Base-by-base conservation (phyloP, 257 asterid genomes). In the Nicotiana knightiana region DNA sequence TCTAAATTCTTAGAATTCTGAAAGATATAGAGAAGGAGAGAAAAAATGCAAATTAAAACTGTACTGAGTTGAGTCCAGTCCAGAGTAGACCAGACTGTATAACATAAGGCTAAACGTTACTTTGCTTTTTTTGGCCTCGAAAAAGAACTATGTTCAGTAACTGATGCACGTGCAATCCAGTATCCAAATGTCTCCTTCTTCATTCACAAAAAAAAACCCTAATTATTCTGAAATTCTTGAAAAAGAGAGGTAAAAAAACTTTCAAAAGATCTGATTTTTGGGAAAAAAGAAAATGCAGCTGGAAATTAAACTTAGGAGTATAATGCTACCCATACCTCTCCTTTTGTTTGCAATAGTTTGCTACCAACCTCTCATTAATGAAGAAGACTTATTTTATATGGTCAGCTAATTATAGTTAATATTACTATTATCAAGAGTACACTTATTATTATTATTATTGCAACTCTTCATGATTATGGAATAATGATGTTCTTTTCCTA, bases 111-210 rank as follows among this genome's bases (percentile, higher is more conserved):
- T 43, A 80, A 46, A 80, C 65, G 83, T 80, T 80, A 48, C 65
- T 80, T 83, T 84, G 86, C 76, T 67, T 73, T 73, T 79, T 67
- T 73, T 73, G 75, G 89, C 86, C 90, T 88, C 87, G 90, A 59
- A 84, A 86, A 86, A 26, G 86, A 82, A 81, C 85, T 67, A 18
- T 76, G 28, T 79, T 35, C 76, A 65, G 53, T 61, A 67, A 28
- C 82, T 68, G 85, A 73, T 81, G 86, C 87, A 87, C 87, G 63
- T 64, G 87, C 37, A 73, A 82, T 61, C 85, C 79, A 82, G 83
- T 32, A 39, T 77, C 76, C 46, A 58, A 67, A 86, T 62, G 26
- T 79, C 73, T 79, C 82, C 76, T 26, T 33, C 77, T 43, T 39
- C 15, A 2, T 46, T 79, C 63, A 32, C 17, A 71, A 28, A 28